Evolutionary conservation across 805 yeast species (phyloP), one percentile per base, ranked within the genome.

Genomic region (Ogataea neopini): DNA sequence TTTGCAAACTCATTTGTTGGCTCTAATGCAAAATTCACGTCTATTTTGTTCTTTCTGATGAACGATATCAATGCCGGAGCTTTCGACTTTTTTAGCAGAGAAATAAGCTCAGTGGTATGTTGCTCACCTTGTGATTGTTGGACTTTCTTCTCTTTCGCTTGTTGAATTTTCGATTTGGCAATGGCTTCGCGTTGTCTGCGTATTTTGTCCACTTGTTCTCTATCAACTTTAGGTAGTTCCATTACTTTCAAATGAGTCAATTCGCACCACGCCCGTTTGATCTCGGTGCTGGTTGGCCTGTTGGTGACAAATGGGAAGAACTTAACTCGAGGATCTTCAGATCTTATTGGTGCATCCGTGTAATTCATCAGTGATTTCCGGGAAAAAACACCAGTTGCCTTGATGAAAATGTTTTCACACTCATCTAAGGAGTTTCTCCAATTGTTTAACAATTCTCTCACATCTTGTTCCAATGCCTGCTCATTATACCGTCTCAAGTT

Each of bases 401-500:
- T 76, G 19, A 90, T 74, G 59, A 80, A 94, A 13, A 94, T 84
- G 29, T 80, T 75, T 32, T 81, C 76, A 63, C 96, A 90, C 11
- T 75, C 71, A 2, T 71, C 69, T 32, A 92, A 63, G 28, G 79
- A 72, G 0, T 68, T 61, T 51, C 74, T 74, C 98, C 99, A 94
- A 14, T 70, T 66, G 3, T 61, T 64, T 37, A 94, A 62, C 38
- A 91, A 65, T 30, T 81, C 84, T 48, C 84, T 75, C n/a, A 94
- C 82, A 52, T 94, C 99, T 44, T 77, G 74, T 47, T 79, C 79
- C 47, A 94, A 72, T 1, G 92, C 92, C 47, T 82, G 84, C 67
- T 94, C 99, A 59, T 91, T 92, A 58, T 89, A 83, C 51, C 99
- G 76, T 70, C 99, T 82, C 39, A 94, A 74, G 45, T 82, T 81